Percentiles rank a stretch among this genome's conserved stretches.
Conservation (phyloP, 306 rosid genomes). For the Crataegus laevigata region DNA sequence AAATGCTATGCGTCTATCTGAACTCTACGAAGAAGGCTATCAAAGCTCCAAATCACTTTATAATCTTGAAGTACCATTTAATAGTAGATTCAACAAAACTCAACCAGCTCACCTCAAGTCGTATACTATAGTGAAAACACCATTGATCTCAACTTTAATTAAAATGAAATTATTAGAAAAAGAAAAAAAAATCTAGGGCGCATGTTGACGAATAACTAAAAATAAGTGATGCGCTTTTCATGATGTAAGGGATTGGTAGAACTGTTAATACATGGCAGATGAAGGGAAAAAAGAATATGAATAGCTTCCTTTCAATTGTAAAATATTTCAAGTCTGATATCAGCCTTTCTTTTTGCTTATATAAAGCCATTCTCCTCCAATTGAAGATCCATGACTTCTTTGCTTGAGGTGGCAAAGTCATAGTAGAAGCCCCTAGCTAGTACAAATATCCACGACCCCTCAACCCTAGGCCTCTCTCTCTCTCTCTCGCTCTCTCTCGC, state of each 20-base stretch:
- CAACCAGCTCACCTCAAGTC: no score
- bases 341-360: slow-evolving; percentile 26
- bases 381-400: slow-evolving; percentile 6
- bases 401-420: neutral
- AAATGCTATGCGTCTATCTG: no score
- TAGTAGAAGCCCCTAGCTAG: neutral
- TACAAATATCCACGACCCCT: neutral
- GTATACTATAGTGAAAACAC: no score
- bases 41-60: no score
- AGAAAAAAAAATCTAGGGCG: neutral
- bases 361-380: slow-evolving; percentile 27
- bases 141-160: neutral
- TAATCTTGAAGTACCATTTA: neutral
- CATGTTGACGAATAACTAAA: slow-evolving; percentile 3
- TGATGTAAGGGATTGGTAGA: slow-evolving; percentile 30
- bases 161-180: neutral
- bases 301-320: slow-evolving; percentile 22
- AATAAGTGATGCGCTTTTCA: slow-evolving; percentile 13
- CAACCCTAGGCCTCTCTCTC: neutral
- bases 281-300: slow-evolving; percentile 45
- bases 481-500: neutral
- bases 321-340: neutral
- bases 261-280: slow-evolving; percentile 20
- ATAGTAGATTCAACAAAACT: neutral
- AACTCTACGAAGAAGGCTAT: no score